Base-by-base conservation (phyloP, 2,329 filamentous ascomycete genomes). In the Sporothrix mexicana region DNA sequence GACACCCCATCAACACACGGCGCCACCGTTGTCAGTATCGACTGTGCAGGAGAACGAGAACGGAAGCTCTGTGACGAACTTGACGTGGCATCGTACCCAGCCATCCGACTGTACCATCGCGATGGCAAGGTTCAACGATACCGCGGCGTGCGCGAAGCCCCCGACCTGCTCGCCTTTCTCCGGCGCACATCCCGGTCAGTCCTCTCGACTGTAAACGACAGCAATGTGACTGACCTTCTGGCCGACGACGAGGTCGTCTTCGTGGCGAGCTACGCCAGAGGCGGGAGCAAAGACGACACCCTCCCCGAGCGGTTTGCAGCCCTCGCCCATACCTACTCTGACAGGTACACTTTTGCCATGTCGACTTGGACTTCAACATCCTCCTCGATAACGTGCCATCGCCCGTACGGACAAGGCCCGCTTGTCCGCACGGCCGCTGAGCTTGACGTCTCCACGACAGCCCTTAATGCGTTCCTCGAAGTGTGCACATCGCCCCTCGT, bases 61-160 rank as follows among this genome's bases (percentile, higher is more conserved):
- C n/a, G 75, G 2, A 74, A 78, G 7, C 74, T 85, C n/a, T 87
- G 85, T 76, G 74, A 79, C 67, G 80, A 83, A 36, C 77, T 81
- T 62, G 79, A 81, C 30, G 79, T 87, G 43, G 78, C 79, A 13
- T 85, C 85, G 0, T 85, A 84, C 73, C 85, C 85, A 2, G 80
- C 85, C 7, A 81, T 87, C 49, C 81, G 85, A 0, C 80, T 84
- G 10, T 84, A 84, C 73, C 80, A 80, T 53, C 77, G 77, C 2
- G 78, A 81, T 36, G 79, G 80, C 1, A 10, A 76, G 4, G 79
- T 79, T 64, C 77, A 76, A 12, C 77, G 83, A 68, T 87, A 86
- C 75, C 81, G 85, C 49, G 85, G 85, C 0, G 80, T 82, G 0
- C 80, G 84, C 23, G 82, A 78, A 61, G 79, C 82, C 0, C 74